Evolutionary conservation across 257 asterid species (phyloP).

Genomic region (Fraxinus cuspidata): DNA sequence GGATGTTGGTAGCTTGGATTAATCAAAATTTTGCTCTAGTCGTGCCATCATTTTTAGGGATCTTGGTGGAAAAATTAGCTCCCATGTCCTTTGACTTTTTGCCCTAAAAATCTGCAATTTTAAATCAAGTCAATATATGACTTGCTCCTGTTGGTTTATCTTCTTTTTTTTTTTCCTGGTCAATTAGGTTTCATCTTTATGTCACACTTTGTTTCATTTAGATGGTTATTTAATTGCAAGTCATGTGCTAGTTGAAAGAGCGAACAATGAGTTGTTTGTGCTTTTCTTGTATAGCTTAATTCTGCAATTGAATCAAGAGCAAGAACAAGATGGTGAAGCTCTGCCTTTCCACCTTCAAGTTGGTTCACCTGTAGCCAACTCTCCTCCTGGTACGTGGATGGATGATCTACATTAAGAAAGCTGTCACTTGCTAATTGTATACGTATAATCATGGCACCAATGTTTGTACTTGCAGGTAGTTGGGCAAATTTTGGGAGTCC

Average conservation of each 20-base stretch:
- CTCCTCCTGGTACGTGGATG: slow-evolving; percentile 76
- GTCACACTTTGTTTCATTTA: not conserved
- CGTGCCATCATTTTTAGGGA: not conserved
- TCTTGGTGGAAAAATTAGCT: not conserved
- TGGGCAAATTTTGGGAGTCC: slow-evolving; percentile 91
- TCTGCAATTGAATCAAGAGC: slow-evolving; percentile 89
- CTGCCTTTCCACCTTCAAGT: slow-evolving; percentile 63
- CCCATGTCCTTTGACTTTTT: not conserved
- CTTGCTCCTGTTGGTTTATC: not conserved
- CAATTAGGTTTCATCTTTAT: not conserved
- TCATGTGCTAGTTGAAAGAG: not conserved
- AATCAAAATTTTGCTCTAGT: not conserved
- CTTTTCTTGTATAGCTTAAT: slow-evolving; percentile 57
- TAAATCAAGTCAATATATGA: not conserved
- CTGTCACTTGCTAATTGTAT: not conserved
- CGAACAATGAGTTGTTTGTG: slow-evolving; percentile 9
- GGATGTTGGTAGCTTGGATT: not conserved
- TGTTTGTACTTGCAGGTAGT: slow-evolving; percentile 48
- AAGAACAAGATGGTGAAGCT: slow-evolving; percentile 68
- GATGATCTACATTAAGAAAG: not conserved
- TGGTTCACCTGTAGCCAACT: slow-evolving; percentile 82
- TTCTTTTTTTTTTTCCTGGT: not conserved
- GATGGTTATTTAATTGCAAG: slow-evolving; percentile 4
- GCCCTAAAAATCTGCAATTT: not conserved
- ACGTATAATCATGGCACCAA: slow-evolving; percentile 6